Evolutionary conservation across 495 filamentous ascomycete genomes (phyloP).

Genomic region (Penicillium argentinense): DNA sequence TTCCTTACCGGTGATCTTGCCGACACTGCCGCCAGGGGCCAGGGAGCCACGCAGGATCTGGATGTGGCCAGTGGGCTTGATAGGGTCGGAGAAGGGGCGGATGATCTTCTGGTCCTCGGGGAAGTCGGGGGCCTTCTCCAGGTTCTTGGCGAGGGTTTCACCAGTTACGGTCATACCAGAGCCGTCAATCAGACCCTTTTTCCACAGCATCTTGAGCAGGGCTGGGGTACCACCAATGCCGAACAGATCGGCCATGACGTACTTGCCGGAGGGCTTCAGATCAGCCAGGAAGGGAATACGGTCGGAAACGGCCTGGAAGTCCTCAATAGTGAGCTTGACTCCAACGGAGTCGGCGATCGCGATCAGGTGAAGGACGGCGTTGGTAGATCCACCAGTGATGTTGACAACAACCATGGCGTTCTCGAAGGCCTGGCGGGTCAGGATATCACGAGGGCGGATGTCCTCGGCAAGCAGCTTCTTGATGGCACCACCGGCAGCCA

Average conservation of each 20-base stretch:
- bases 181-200: constrained; percentile 86
- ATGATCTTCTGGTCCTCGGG: constrained; percentile 86
- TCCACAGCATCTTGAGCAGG: constrained; percentile 87
- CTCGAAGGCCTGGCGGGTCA: constrained; percentile 91
- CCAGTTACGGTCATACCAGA: constrained; percentile 91
- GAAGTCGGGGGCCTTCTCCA: constrained; percentile 75
- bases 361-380: constrained; percentile 94
- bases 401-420: constrained; percentile 95
- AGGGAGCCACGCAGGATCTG: constrained; percentile 92
- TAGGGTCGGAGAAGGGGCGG: constrained; percentile 84
- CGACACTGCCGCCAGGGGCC: constrained; percentile 87
- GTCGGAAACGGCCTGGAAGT: constrained; percentile 95
- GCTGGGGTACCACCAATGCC: constrained; percentile 89
- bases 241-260: constrained; percentile 90
- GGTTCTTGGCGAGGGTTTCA: constrained; percentile 88
- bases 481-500: constrained; percentile 81
- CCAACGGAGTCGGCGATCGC: constrained; percentile 94
- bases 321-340: constrained; percentile 91
- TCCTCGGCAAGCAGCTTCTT: constrained; percentile 83
- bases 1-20: constrained; percentile 99
- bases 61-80: constrained; percentile 93
- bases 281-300: constrained; percentile 91
- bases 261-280: constrained; percentile 95
- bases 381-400: constrained; percentile 94
- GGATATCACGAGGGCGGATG: constrained; percentile 83